phyloP scores from a whole-genome alignment of 2,329 filamentous ascomycete genomes.

The Clonostachys rosea region DNA sequence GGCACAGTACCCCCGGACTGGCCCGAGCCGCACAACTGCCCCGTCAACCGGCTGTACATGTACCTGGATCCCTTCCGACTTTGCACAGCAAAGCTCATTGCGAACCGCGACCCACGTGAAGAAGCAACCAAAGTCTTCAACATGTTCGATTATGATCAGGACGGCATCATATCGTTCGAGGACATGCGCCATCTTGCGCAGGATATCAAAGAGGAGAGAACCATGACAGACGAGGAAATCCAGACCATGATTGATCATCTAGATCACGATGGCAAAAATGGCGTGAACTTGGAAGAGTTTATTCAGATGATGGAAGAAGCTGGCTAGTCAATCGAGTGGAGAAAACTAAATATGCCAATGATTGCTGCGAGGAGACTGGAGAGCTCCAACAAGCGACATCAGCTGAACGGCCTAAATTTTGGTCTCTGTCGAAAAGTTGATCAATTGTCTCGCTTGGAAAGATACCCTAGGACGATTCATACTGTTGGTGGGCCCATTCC shows the following conservation, averaged over 20 bases:
- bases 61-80: conserved; percentile 54
- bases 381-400: too few relatives aligned
- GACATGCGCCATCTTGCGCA: conserved; percentile 84
- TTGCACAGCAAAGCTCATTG: conserved; percentile 77
- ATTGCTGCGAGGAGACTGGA: too few relatives aligned
- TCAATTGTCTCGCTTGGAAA: too few relatives aligned
- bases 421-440: too few relatives aligned
- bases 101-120: conserved; percentile 79
- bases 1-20: conserved; percentile 66
- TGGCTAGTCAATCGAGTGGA: conserved; percentile 12
- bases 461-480: too few relatives aligned
- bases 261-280: conserved; percentile 89
- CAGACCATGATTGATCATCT: conserved; percentile 97
- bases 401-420: too few relatives aligned
- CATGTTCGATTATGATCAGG: conserved; percentile 88
- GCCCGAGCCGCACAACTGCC: conserved; percentile 35
- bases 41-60: conserved; percentile 39
- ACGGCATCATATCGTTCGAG: conserved; percentile 84
- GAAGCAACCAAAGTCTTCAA: conserved; percentile 90
- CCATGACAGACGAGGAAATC: conserved; percentile 87
- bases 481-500: too few relatives aligned
- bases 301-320: conserved; percentile 54
- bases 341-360: too few relatives aligned
- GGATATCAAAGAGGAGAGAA: conserved; percentile 76
- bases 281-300: conserved; percentile 65